These are phyloP conservation scores for Malus hybrid DNA, from an alignment of 331 rosid genomes.

Conservation along the genomic window DNA sequence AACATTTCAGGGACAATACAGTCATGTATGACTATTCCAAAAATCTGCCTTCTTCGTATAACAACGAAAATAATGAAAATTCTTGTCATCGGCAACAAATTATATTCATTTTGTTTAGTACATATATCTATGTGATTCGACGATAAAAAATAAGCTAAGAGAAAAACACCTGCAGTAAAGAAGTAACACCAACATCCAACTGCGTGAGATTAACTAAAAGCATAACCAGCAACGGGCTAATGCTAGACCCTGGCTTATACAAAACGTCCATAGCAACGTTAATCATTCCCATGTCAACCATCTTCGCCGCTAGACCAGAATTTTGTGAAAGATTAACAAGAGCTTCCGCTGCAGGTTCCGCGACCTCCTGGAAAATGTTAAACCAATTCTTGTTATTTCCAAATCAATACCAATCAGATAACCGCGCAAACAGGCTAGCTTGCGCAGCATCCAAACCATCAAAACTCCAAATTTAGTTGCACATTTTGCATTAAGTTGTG, in stretches of 20 bases:
- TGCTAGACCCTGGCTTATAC: conserved; percentile 49
- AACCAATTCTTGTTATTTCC: background rate
- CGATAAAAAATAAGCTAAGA: too few relatives aligned
- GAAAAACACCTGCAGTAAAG: conserved; percentile 53
- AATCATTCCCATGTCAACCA: conserved; percentile 54
- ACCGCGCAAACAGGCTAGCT: too few relatives aligned
- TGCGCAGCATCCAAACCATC: background rate
- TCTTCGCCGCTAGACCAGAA: conserved; percentile 49
- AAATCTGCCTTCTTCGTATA: too few relatives aligned
- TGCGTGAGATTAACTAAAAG: conserved; percentile 90
- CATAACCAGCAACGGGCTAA: conserved; percentile 69
- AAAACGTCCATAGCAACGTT: conserved; percentile 61
- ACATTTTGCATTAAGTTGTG: background rate
- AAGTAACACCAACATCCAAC: conserved; percentile 48
- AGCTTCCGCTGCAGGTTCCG: conserved; percentile 80
- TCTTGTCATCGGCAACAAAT: too few relatives aligned
- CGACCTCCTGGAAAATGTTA: conserved; percentile 62
- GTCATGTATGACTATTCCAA: too few relatives aligned
- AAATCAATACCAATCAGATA: background rate
- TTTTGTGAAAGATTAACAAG: conserved; percentile 85
- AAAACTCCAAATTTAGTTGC: background rate
- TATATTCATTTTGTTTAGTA: too few relatives aligned
- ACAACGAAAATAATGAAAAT: too few relatives aligned
- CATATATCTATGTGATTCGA: too few relatives aligned
- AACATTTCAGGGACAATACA: too few relatives aligned